Percentiles rank a stretch among this genome's conserved stretches.
These are phyloP conservation scores for Aurinia saxatilis DNA, from an alignment of 345 rosid species.

Conservation along the genomic window DNA sequence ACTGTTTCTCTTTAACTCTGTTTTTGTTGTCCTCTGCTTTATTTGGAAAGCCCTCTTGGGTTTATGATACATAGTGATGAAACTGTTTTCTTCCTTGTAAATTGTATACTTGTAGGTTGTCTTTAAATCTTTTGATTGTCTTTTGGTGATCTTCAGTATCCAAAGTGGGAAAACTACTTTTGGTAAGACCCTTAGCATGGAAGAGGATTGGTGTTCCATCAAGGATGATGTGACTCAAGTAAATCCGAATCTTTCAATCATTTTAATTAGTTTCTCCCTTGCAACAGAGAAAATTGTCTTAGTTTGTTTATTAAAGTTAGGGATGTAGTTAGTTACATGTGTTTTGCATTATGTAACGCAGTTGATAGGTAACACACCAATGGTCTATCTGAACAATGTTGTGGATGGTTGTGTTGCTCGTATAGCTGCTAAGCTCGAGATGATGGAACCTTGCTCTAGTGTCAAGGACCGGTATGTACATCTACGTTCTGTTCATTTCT, in stretches of 20 bases:
- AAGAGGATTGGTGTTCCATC: conserved; percentile 37
- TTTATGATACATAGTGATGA: not conserved
- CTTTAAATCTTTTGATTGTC: not conserved
- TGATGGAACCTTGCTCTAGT: conserved; percentile 45
- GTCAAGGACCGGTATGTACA: conserved; percentile 42
- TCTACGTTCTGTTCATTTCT: no score
- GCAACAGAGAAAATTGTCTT: not conserved
- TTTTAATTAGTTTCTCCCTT: not conserved
- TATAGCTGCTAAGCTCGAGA: conserved; percentile 58
- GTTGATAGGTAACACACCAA: conserved; percentile 54
- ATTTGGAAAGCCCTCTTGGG: not conserved
- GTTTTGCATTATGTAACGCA: not conserved
- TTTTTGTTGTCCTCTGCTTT: not conserved
- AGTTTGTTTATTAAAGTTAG: not conserved
- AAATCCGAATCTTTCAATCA: not conserved
- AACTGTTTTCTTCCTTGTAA: not conserved
- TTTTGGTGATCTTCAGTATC: not conserved
- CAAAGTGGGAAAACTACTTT: not conserved
- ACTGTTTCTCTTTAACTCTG: no score
- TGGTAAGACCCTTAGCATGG: conserved; percentile 11
- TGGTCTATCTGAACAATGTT: conserved; percentile 50
- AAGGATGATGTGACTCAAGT: conserved; percentile 58
- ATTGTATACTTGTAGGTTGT: not conserved
- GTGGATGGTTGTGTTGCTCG: conserved; percentile 56
- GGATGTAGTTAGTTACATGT: not conserved